phyloP scores from a whole-genome alignment of 371 early-diverging fungal genomes.

The Apophysomyces sp. region DNA sequence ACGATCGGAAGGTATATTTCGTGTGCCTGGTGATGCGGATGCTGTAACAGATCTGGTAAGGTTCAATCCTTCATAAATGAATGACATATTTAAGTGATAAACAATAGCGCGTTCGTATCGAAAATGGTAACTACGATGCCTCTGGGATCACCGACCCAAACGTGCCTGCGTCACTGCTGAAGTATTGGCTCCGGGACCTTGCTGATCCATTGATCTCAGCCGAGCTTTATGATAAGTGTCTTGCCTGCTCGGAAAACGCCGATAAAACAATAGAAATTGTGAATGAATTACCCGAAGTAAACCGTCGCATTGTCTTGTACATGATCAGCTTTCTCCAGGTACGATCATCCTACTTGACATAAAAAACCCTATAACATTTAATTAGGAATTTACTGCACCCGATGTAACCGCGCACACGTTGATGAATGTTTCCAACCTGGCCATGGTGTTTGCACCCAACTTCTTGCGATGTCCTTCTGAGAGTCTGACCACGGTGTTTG shows the following conservation, averaged over 20 bases:
- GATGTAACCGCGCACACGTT: slow-evolving; percentile 69
- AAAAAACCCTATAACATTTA: background rate
- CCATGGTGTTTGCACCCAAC: slow-evolving; percentile 96
- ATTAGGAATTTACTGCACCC: slow-evolving; percentile 59
- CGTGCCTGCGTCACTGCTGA: slow-evolving; percentile 89
- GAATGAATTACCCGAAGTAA: slow-evolving; percentile 67
- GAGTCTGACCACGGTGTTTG: slow-evolving; percentile 71
- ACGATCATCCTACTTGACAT: background rate
- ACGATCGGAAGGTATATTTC: slow-evolving; percentile 92
- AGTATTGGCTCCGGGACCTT: slow-evolving; percentile 93
- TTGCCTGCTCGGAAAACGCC: slow-evolving; percentile 54
- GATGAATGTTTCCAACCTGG: slow-evolving; percentile 89
- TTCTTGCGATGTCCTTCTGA: slow-evolving; percentile 87
- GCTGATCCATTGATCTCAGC: slow-evolving; percentile 87
- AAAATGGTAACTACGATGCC: slow-evolving; percentile 77
- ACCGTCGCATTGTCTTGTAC: slow-evolving; percentile 76
- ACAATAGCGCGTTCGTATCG: slow-evolving; percentile 69
- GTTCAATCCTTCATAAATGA: background rate
- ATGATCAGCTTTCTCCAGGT: slow-evolving; percentile 82
- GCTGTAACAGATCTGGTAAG: slow-evolving; percentile 77
- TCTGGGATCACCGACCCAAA: slow-evolving; percentile 81
- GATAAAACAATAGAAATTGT: slow-evolving; percentile 64
- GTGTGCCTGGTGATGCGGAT: slow-evolving; percentile 95
- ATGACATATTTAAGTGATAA: background rate
- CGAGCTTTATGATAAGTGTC: slow-evolving; percentile 76